Base-by-base conservation (phyloP, 331 rosid species). In the Acacia pycnantha region DNA sequence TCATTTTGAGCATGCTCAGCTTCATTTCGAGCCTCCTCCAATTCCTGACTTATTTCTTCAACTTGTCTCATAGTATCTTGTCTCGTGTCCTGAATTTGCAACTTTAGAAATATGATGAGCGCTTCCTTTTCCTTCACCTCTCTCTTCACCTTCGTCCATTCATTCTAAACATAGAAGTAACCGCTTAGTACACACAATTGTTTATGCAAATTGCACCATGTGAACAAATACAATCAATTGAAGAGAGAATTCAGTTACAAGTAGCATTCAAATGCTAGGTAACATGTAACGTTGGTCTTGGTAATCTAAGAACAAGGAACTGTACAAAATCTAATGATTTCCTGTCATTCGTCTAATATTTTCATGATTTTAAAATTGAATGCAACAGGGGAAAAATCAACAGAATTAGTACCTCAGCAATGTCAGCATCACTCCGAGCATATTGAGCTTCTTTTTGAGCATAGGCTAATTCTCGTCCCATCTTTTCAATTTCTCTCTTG, bases 401-500 rank as follows among this genome's bases (percentile, higher is more conserved):
- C 69, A 62, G 21, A 58, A 24, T 29, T 62, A 27, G 19, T 62
- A 62, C 68, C 68, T 62, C 68, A 27, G 68, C 37, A 27, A 27
- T 26, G 68, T 62, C 68, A 62, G 37, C 68, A 62, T 62, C 68
- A 11, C 68, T 86, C 54, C 84, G 80, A 35, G 90, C 90, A 44
- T 83, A 29, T 29, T 29, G 31, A 29, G 31, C 31, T 29, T 29
- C 31, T 1, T 29, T 29, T 29, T 2, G 2, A 29, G 31, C 31
- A 29, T 29, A 29, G 31, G 84, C 82, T 37, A 91, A 75, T 77
- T 89, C 91, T 76, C 86, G 86, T 31, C 87, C 87, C 82, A 89
- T 84, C 82, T 87, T 90, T 84, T 91, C 94, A 81, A 87, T 84
- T 77, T 91, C 85, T 75, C 80, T 78, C 84, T 78, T 82, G 12